These are phyloP conservation scores for Besnoitia besnoiti DNA, from an alignment of 169 alveolate species.

Conservation along the genomic window DNA sequence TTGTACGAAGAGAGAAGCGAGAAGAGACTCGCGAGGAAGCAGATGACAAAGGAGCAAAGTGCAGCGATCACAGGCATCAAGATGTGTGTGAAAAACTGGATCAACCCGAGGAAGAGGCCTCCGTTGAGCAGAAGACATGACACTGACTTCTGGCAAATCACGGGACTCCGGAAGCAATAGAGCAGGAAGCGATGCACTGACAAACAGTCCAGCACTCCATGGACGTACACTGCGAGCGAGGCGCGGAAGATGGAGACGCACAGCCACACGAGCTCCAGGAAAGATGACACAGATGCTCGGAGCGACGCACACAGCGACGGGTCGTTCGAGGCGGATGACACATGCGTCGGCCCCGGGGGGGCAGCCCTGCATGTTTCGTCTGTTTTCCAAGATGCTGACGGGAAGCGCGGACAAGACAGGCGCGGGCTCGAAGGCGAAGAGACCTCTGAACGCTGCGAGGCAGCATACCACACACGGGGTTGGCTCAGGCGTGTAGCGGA, in stretches of 20 bases:
- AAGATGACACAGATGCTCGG: not conserved
- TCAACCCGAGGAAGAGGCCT: constrained; percentile 14
- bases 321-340: not conserved
- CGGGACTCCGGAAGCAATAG: not conserved
- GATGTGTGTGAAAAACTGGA: constrained; percentile 21
- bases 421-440: too few relatives aligned
- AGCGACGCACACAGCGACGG: not conserved
- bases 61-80: constrained; percentile 12
- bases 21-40: not conserved
- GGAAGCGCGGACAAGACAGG: not conserved
- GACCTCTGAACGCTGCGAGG: too few relatives aligned
- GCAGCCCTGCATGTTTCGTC: not conserved
- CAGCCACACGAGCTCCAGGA: not conserved
- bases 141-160: constrained; percentile 1
- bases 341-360: not conserved
- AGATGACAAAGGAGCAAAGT: not conserved
- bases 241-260: not conserved
- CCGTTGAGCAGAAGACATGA: constrained; percentile 20
- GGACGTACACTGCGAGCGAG: not conserved
- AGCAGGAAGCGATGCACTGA: not conserved
- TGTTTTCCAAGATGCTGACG: not conserved
- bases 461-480: too few relatives aligned
- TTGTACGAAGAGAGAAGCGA: not conserved
- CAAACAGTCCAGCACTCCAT: constrained; percentile 30
- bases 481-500: too few relatives aligned